Evolutionary conservation across 179 eudicot genomes (phyloP), one percentile per base, ranked within the genome.

Genomic region (Silene vulgaris): DNA sequence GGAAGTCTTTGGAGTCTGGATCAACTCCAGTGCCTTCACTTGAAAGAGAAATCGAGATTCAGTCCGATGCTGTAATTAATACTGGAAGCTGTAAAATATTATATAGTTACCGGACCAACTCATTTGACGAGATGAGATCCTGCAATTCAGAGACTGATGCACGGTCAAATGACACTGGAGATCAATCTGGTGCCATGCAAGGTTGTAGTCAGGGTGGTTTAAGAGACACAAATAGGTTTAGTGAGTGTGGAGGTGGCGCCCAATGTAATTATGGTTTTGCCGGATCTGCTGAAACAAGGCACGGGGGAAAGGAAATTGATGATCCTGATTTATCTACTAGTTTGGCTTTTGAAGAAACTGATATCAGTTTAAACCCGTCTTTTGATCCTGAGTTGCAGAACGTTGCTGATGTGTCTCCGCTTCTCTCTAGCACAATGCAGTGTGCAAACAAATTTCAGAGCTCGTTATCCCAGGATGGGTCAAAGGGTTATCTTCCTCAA

Each of bases 91-190:
- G 77, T 54, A 82, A 76, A 68, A 62, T 50, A 17, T 56, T 76
- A 1, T 59, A 65, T 17, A 72, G 76, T 30, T 74, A 56, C 37
- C 84, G 20, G 63, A 70, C 54, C 72, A 56, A 76, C 45, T 54
- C 83, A 28, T 81, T 80, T 28, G 73, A 82, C 68, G 77, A 82
- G 45, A 76, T 35, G 57, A 81, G 71, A 71, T 80, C 76, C n/a
- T 66, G 75, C 66, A 80, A 81, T 63, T 61, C 65, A 9, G 82
- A 81, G 60, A 62, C 75, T 14, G 73, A 69, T 30, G 74, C 52
- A 45, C 65, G 75, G 65, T 75, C 79, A 72, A 17, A 77, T 30
- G 73, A 60, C 62, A n/a, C 54, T 72, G 45, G 21, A 62, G 30
- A 63, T 72, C 74, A 74, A 21, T 72, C 76, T 67, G 75, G 45